Base-by-base conservation (phyloP, 495 filamentous ascomycete genomes). In the Tuber aestivum region DNA sequence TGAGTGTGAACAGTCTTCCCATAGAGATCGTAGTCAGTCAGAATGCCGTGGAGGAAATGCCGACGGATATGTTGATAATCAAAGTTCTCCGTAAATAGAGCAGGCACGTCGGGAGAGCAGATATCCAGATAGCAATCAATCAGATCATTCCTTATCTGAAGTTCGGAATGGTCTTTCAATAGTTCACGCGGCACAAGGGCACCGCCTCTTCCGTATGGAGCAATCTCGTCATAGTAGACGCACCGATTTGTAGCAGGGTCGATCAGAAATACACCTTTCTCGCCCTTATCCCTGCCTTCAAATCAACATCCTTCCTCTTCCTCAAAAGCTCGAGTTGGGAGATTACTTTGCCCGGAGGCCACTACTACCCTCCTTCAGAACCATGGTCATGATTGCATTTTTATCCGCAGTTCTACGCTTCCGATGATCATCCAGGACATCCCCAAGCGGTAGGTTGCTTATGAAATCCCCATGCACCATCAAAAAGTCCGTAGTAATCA, bases 361-460 rank as follows among this genome's bases (percentile, higher is more conserved):
- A 3, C 86, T 85, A n/a, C 93, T 93, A 3, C 90, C 92, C 84
- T 94, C 89, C 70, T 92, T 88, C 72, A 98, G 85, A 37, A 99
- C 87, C 90, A 98, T 94, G 38, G 95, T 99, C 96, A 99, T 99
- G 85, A 97, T 97, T 21, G 95, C 93, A 83, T 97, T 94, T 82
- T 95, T 95, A 85, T 97, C 92, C 71, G 89, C 88, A 82, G 90
- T 89, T 65, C 95, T 90, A 44, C 95, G 91, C 70, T 90, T 89
- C 72, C 92, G 89, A 83, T 99, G 95, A 50, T 88, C 89, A 8
- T 89, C 87, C 70, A 99, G 85, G n/a, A 91, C 92, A 69, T 85
- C 87, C 78, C 94, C 93, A 37, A 99, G 90, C 14, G 91, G 89
- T 70, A 98, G 83, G 81, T 97, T 99, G 77, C 93, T 90, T 79